Evolutionary conservation across 208 protist species (phyloP), one percentile per base, ranked within the genome.

Genomic region (Phytomonas sp.): DNA sequence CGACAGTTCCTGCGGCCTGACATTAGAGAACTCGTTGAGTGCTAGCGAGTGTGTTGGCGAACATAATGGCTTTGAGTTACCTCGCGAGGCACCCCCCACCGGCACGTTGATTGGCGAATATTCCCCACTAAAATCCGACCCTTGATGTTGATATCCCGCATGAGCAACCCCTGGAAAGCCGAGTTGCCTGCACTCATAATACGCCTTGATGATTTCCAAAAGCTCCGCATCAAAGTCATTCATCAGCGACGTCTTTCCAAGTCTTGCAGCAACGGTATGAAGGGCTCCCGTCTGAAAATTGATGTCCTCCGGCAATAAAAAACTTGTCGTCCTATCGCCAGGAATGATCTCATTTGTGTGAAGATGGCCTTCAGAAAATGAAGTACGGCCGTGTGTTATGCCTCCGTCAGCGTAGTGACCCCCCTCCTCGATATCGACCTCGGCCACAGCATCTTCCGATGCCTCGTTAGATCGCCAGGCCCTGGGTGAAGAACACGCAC

Each of bases 221-320:
- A 86, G 71, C 23, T 89, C 76, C 0, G 60, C 70, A 62, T 89
- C 84, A 20, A 85, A 60, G 36, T 84, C 76, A 11, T 73, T 43
- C 71, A 87, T 79, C 23, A 83, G 62, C 30, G 46, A 51, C 9
- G 76, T 70, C 37, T 32, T 33, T 72, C 60, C 28, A 61, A n/a
- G 2, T 36, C 36, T 8, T 66, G 37, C 0, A 29, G 17, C 1
- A 30, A 31, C 43, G 40, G 15, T 36, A 61, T 34, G 26, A 31
- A 15, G 0, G 34, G 56, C 64, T 68, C 36, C 30, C 23, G 20
- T 51, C 1, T 60, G 51, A 26, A 8, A 34, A 37, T 33, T 9
- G 9, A 34, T 20, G 32, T 75, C 53, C 13, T 62, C 36, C 36
- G 7, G 26, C n/a, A 20, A 51, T 6, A 15, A 6, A 6, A 2